Evolutionary conservation across 352 stramenopile genomes (phyloP).

Genomic region (Globisporangium cylindrosporum): DNA sequence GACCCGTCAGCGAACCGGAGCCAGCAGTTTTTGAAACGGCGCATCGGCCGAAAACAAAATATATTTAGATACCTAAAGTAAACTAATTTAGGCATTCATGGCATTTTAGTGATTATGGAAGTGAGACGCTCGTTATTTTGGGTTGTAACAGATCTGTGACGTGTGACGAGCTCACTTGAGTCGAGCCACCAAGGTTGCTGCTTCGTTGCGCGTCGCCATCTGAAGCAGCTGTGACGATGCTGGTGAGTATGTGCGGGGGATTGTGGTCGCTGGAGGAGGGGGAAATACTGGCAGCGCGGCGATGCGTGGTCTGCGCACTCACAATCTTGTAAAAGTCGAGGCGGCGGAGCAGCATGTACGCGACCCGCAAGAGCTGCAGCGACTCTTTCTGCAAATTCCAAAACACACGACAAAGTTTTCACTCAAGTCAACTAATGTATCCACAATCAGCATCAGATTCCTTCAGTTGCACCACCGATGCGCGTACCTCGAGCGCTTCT

Average conservation of each 20-base stretch:
- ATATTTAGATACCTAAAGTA: not conserved
- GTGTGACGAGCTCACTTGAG: not conserved
- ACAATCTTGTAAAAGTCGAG: conserved; percentile 17
- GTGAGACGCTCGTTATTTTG: conserved; percentile 1
- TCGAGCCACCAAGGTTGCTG: not conserved
- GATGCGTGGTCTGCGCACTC: conserved; percentile 2
- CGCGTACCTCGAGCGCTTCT: conserved; percentile 29
- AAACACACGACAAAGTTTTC: not conserved
- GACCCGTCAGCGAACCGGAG: conserved; percentile 4
- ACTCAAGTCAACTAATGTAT: not conserved
- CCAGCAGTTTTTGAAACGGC: conserved; percentile 14
- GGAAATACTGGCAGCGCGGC: not conserved
- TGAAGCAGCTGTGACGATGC: not conserved
- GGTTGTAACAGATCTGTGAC: conserved; percentile 2
- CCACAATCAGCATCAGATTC: not conserved
- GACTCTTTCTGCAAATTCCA: conserved; percentile 19
- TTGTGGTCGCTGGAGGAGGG: conserved; percentile 1
- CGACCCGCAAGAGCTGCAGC: conserved; percentile 18
- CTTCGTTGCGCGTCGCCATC: not conserved
- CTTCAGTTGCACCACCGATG: not conserved
- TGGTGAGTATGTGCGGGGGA: not conserved
- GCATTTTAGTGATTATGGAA: not conserved
- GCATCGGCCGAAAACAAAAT: not conserved
- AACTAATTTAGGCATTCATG: not conserved
- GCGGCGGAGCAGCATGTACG: conserved; percentile 24